Evolutionary conservation across 257 asterid species (phyloP).

Genomic region (Rauvolfia tetraphylla): DNA sequence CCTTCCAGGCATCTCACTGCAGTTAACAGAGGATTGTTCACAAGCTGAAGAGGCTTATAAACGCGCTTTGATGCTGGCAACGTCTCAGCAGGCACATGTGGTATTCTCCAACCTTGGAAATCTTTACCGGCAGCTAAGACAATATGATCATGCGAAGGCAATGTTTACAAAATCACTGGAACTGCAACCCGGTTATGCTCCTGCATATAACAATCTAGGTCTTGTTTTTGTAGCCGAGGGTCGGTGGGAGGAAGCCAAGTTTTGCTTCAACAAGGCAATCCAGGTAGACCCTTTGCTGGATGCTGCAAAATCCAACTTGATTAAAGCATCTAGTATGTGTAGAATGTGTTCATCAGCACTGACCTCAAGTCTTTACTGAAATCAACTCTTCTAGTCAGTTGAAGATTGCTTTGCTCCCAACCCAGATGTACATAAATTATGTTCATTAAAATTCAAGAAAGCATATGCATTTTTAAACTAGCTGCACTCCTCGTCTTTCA

Average conservation of each 20-base stretch:
- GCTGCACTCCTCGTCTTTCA: too few relatives aligned
- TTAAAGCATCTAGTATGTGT: slow-evolving; percentile 52
- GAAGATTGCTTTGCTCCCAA: background rate
- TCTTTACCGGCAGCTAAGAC: slow-evolving; percentile 66
- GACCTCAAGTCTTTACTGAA: background rate
- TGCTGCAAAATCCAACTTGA: slow-evolving; percentile 83
- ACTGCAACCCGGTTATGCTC: slow-evolving; percentile 95
- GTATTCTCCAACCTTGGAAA: slow-evolving; percentile 85
- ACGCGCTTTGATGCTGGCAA: slow-evolving; percentile 68
- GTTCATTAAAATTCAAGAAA: too few relatives aligned
- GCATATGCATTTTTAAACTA: too few relatives aligned
- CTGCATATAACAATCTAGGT: slow-evolving; percentile 94
- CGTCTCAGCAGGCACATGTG: slow-evolving; percentile 69
- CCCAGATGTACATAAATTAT: background rate
- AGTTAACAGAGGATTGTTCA: slow-evolving; percentile 64
- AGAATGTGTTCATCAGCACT: slow-evolving; percentile 28
- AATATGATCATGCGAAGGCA: slow-evolving; percentile 72
- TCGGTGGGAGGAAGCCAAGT: slow-evolving; percentile 70
- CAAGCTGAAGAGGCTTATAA: slow-evolving; percentile 81
- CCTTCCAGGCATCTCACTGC: slow-evolving; percentile 67
- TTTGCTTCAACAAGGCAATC: slow-evolving; percentile 82
- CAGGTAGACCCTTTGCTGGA: slow-evolving; percentile 79
- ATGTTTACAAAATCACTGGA: slow-evolving; percentile 89
- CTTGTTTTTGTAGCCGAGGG: slow-evolving; percentile 92
- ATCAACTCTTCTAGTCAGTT: background rate